phyloP scores from a whole-genome alignment of 2,329 filamentous ascomycete species.

The Diaporthe vaccinii region DNA sequence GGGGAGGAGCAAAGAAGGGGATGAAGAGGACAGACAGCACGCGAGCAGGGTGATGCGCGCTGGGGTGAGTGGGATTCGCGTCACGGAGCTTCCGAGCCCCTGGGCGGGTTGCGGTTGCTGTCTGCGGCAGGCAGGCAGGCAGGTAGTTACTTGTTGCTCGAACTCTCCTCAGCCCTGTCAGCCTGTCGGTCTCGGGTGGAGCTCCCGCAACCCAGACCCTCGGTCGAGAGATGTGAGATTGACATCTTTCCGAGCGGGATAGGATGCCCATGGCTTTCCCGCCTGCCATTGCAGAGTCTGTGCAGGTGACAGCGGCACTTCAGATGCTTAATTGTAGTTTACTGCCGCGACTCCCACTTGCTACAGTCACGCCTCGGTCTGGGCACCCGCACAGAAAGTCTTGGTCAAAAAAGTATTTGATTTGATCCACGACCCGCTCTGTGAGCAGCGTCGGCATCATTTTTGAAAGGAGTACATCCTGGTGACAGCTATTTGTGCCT shows the following conservation, averaged over 20 bases:
- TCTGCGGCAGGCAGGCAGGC: slow-evolving; percentile 3
- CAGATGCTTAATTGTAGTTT: not conserved
- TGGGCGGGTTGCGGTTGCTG: not conserved
- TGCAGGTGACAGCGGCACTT: slow-evolving; percentile 18
- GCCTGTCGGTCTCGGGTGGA: slow-evolving; percentile 11
- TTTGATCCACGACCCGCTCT: slow-evolving; percentile 18
- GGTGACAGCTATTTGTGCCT: slow-evolving; percentile 16
- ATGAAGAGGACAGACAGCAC: not conserved
- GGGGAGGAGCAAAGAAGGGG: not conserved
- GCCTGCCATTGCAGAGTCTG: slow-evolving; percentile 28
- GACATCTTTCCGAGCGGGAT: not conserved
- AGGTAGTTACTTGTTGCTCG: not conserved
- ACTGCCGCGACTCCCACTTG: not conserved
- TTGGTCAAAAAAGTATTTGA: not conserved
- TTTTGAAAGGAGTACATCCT: not conserved
- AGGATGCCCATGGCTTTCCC: slow-evolving; percentile 3
- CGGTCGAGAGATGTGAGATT: slow-evolving; percentile 1
- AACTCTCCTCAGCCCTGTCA: slow-evolving; percentile 18
- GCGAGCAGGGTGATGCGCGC: not conserved
- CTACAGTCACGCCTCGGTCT: not conserved
- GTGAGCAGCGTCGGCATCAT: not conserved
- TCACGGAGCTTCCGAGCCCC: slow-evolving; percentile 10
- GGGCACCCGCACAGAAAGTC: not conserved
- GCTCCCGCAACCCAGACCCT: slow-evolving; percentile 23
- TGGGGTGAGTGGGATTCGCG: slow-evolving; percentile 11